A percentile compares a stretch with the other conserved stretches of the same genome.
These are phyloP conservation scores for Paracoccidioides lutzii DNA, from an alignment of 2,329 filamentous ascomycete species.

Conservation along the genomic window DNA sequence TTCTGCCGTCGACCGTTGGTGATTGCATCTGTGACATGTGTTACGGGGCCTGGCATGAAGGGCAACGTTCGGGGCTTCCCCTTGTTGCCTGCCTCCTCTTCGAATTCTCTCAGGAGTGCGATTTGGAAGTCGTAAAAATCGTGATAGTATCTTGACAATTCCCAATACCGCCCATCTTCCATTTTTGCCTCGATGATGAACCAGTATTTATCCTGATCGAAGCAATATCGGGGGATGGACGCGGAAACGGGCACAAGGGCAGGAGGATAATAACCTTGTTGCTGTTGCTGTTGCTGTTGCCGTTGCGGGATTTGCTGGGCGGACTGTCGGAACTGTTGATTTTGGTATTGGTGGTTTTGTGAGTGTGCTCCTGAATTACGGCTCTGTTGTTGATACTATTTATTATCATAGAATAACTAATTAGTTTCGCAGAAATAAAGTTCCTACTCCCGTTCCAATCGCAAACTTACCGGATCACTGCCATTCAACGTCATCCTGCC, in stretches of 20 bases:
- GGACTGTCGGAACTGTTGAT: conserved; percentile 18
- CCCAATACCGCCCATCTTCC: conserved; percentile 85
- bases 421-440: not conserved
- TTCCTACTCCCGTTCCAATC: conserved; percentile 12
- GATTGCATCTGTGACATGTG: conserved; percentile 95
- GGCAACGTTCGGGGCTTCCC: conserved; percentile 71
- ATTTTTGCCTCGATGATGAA: conserved; percentile 88
- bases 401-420: not conserved
- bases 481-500: conserved; percentile 64
- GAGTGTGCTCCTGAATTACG: conserved; percentile 20
- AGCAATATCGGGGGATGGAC: conserved; percentile 83
- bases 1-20: conserved; percentile 87
- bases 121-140: conserved; percentile 99
- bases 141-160: conserved; percentile 87
- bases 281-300: conserved; percentile 33
- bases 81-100: conserved; percentile 80
- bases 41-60: conserved; percentile 96
- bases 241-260: conserved; percentile 67
- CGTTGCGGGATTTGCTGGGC: conserved; percentile 18
- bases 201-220: conserved; percentile 97
- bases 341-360: conserved; percentile 32
- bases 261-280: conserved; percentile 34
- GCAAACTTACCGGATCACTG: conserved; percentile 36
- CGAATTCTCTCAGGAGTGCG: conserved; percentile 79
- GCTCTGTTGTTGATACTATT: conserved; percentile 27